Base-by-base conservation (phyloP, 2,329 filamentous ascomycete species). In the Epichloe amarillans region DNA sequence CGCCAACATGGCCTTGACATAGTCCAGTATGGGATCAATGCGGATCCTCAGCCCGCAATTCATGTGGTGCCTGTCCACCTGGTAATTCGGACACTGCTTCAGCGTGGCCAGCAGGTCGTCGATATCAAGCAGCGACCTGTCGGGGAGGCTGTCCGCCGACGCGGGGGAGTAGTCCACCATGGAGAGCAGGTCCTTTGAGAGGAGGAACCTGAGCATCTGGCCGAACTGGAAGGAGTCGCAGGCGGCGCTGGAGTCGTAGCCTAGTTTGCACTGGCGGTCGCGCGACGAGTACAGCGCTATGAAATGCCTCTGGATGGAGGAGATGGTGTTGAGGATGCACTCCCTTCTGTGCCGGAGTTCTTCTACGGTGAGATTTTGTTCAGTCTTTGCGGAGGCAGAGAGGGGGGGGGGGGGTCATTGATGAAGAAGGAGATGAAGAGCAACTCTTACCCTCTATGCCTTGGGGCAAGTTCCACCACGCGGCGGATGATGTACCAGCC, bases 141-240 rank as follows among this genome's bases (percentile, higher is more conserved):
- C 71, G 3, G 68, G 70, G 6, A 76, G 61, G 23, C 58, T 52
- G 44, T 72, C 68, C 5, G 75, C 60, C 1, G 75, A 75, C 2
- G 62, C 58, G 0, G 75, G 69, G 69, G 74, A 72, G 55, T 79
- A 80, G 60, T 80, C 75, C 6, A 75, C 69, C 1, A 87, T 66
- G 38, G 74, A 76, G 4, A 88, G 60, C 0, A 86, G 76, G 30
- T 76, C 73, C 56, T 80, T 79, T 56, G 74, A 73, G 14, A 72
- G 68, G 37, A 89, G 76, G 64, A 89, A 89, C 56, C 80, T 81
- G 55, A 88, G 67, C 73, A 86, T 86, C 66, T 89, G 84, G 21
- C 85, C 86, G 1, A 90, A 75, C 65, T 90, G 86, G 60, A 84
- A 90, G 2, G 80, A 82, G 66, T 90, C 86, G 63, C 86, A 89